Base-by-base conservation (phyloP, 2,329 filamentous ascomycete species). In the Fusarium sp. region DNA sequence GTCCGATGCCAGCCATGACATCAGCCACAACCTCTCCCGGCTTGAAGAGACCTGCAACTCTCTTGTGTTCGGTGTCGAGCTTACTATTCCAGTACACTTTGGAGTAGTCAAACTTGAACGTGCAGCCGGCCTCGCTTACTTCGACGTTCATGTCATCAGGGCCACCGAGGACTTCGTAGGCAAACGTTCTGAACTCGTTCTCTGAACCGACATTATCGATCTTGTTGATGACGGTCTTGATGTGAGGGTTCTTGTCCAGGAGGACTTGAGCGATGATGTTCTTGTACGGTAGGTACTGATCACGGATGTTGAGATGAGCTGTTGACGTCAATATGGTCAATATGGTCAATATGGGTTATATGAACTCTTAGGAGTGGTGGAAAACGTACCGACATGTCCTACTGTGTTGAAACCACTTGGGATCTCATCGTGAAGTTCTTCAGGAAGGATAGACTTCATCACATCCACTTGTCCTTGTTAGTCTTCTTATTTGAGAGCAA, bases 51-150 rank as follows among this genome's bases (percentile, higher is more conserved):
- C 86, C 83, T 62, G 95, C 89, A 17, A 98, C 84, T 5, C 96
- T 87, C 69, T 91, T 89, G 80, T 99, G 96, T 80, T 99, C 96
- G 1, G 90, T 92, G 75, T 97, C 91, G 15, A 99, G 88, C 72
- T 95, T 90, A 75, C 90, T 94, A 81, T 99, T 99, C 95, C 95
- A 99, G 85, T 99, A 99, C 6, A 99, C 96, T 73, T 97, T 97
- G 66, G 92, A 89, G 79, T 97, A 99, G 83, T 99, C 93, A 79
- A 99, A 98, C 58, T 86, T 86, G 82, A 97, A 99, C n/a, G 86
- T 83, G 82, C 96, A 98, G 64, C 90, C 88, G 74, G 92, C 91
- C 81, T 98, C 94, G 69, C 88, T 89, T 53, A 96, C 87, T 67
- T 92, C 88, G 56, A 99, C 96, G 54, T 95, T 90, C 79, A 98